These are phyloP conservation scores for Polytrichum commune DNA, from an alignment of 225 moss, liverwort and hornwort genomes.

Conservation along the genomic window DNA sequence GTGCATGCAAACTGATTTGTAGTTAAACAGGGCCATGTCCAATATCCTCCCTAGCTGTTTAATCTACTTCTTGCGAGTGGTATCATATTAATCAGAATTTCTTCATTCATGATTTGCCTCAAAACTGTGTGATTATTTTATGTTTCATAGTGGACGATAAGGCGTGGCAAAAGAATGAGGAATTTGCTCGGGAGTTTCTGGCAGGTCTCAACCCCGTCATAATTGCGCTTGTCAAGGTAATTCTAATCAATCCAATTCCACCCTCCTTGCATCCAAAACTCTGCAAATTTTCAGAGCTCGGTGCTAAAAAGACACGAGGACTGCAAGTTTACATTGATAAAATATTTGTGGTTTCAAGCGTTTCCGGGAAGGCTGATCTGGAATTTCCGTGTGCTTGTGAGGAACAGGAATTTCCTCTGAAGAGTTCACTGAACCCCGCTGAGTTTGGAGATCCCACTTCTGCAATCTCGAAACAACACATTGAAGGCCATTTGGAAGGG, in stretches of 20 bases:
- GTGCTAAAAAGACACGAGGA: no score
- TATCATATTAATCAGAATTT: no score
- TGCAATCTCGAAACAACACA: slow-evolving; percentile 26
- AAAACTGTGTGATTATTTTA: no score
- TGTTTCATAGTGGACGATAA: slow-evolving; percentile 31
- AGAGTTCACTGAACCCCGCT: slow-evolving; percentile 22
- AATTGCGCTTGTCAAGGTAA: slow-evolving; percentile 31
- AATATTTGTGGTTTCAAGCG: no score
- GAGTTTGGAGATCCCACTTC: slow-evolving; percentile 22
- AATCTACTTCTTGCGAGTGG: no score
- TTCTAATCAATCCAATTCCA: not conserved
- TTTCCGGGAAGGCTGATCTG: no score
- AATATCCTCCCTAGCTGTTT: no score
- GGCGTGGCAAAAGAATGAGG: slow-evolving; percentile 39
- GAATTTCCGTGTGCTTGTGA: not conserved
- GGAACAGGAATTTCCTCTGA: slow-evolving; percentile 55
- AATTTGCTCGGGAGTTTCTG: slow-evolving; percentile 45
- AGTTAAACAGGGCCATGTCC: no score
- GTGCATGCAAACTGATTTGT: no score
- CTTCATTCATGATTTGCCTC: no score
- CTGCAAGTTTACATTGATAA: no score
- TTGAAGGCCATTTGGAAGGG: slow-evolving; percentile 23
- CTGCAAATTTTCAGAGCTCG: not conserved
- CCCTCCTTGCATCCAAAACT: not conserved
- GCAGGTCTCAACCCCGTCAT: slow-evolving; percentile 49